Conservation (phyloP, 2,329 filamentous ascomycete genomes). For the Ilyonectria robusta region DNA sequence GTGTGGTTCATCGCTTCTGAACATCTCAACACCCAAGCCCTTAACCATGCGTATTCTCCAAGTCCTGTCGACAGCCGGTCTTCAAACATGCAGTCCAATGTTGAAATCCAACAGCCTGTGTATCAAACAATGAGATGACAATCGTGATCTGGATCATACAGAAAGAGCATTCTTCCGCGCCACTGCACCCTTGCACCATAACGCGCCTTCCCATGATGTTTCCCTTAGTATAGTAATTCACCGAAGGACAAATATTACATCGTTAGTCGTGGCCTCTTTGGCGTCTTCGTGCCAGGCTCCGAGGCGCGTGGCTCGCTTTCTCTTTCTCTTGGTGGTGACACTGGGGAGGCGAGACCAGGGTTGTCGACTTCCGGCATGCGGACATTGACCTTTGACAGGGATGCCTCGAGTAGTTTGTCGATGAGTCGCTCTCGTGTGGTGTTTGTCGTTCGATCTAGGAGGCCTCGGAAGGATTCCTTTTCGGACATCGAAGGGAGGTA, state of each 20-base stretch:
- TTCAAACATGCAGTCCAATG: not conserved
- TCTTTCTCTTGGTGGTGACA: not conserved
- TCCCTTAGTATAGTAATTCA: not conserved
- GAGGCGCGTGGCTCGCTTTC: not conserved
- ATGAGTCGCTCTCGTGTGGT: not conserved
- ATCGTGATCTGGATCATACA: not conserved
- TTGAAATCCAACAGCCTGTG: not conserved
- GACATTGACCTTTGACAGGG: not conserved
- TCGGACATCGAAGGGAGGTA: conserved; percentile 12
- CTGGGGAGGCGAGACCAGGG: not conserved
- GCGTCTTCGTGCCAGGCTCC: not conserved
- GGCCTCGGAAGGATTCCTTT: not conserved
- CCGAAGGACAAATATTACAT: not conserved
- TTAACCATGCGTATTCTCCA: not conserved
- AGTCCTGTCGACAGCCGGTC: not conserved
- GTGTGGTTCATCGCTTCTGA: not conserved
- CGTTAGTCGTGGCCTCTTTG: not conserved
- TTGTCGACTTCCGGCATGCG: not conserved
- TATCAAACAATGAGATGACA: not conserved
- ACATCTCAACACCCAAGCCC: not conserved
- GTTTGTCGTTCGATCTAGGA: not conserved
- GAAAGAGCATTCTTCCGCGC: not conserved
- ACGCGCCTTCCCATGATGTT: not conserved
- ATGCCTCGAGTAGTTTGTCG: conserved; percentile 5
- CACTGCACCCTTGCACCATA: too few relatives aligned